These are phyloP conservation scores for Dicorynia guianensis DNA, from an alignment of 306 rosid genomes.

Conservation along the genomic window DNA sequence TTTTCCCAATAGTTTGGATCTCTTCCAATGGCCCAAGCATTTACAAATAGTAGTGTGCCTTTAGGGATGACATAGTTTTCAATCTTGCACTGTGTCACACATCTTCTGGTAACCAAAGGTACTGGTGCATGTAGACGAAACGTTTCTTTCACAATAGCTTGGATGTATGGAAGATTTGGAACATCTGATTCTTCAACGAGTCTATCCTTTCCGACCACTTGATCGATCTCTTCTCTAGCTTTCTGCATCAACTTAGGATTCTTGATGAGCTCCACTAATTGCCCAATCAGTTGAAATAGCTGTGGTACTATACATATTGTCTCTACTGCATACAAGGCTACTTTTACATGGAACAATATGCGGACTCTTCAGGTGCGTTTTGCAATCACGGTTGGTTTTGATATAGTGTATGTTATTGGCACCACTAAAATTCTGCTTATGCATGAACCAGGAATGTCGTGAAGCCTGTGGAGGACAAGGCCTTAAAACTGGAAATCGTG, in stretches of 20 bases:
- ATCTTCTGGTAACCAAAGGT: conserved; percentile 43
- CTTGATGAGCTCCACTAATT: conserved; percentile 49
- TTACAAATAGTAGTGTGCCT: conserved; percentile 31
- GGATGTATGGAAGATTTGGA: conserved; percentile 50
- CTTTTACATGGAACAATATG: conserved; percentile 90
- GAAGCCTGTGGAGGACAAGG: conserved; percentile 99
- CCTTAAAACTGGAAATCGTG: conserved; percentile 80
- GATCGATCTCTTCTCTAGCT: conserved; percentile 48
- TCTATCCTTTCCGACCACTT: conserved; percentile 36
- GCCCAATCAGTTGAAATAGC: too few relatives aligned
- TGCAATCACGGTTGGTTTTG: conserved; percentile 25
- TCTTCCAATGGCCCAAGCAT: conserved; percentile 55
- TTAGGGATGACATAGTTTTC: conserved; percentile 39
- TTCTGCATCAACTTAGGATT: conserved; percentile 34
- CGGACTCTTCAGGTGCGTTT: conserved; percentile 80
- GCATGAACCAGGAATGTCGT: conserved; percentile 81
- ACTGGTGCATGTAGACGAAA: conserved; percentile 48
- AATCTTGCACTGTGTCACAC: conserved; percentile 36
- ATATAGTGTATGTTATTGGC: conserved; percentile 18
- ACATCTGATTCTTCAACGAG: conserved; percentile 44
- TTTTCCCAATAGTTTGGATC: conserved; percentile 46
- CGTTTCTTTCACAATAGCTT: conserved; percentile 55
- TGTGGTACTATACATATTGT: conserved; percentile 76
- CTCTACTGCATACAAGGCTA: conserved; percentile 91
- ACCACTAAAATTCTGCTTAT: conserved; percentile 31